phyloP scores from a whole-genome alignment of 192 early-diverging fungal species.

The Gaertneriomyces sp. region DNA sequence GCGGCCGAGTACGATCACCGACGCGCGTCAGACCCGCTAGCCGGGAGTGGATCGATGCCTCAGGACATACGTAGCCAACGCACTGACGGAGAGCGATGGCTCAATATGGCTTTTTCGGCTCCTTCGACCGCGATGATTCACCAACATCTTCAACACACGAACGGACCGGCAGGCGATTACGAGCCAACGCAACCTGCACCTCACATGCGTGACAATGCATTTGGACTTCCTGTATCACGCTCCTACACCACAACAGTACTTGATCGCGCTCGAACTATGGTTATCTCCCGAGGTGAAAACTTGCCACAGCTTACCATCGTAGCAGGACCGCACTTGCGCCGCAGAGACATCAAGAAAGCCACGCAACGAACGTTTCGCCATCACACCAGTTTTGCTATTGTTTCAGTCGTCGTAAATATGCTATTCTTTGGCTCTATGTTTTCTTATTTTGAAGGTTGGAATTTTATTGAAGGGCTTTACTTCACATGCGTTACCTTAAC shows the following conservation, averaged over 20 bases:
- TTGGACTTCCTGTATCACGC: conserved; percentile 17
- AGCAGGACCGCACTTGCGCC: conserved; percentile 26
- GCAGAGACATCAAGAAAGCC: conserved; percentile 30
- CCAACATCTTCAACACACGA: not conserved
- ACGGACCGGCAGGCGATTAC: not conserved
- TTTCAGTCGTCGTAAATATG: conserved; percentile 39
- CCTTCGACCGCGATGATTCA: not conserved
- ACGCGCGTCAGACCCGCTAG: not conserved
- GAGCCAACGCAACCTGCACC: not conserved
- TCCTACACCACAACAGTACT: conserved; percentile 14
- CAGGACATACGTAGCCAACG: no score
- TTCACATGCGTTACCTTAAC: conserved; percentile 42
- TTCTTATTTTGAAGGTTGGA: conserved; percentile 44
- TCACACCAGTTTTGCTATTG: conserved; percentile 35
- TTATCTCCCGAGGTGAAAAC: conserved; percentile 26
- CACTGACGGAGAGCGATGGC: no score
- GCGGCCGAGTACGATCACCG: not conserved
- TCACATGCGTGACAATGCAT: not conserved
- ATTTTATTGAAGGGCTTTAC: conserved; percentile 45
- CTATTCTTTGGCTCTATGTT: conserved; percentile 40
- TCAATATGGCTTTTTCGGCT: conserved; percentile 3
- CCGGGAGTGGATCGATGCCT: no score
- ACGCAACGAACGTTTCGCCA: conserved; percentile 33
- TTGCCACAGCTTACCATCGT: conserved; percentile 39
- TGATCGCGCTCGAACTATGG: conserved; percentile 15